Evolutionary conservation across 805 yeast genomes (phyloP).

Genomic region (Wickerhamiella slavikovae): DNA sequence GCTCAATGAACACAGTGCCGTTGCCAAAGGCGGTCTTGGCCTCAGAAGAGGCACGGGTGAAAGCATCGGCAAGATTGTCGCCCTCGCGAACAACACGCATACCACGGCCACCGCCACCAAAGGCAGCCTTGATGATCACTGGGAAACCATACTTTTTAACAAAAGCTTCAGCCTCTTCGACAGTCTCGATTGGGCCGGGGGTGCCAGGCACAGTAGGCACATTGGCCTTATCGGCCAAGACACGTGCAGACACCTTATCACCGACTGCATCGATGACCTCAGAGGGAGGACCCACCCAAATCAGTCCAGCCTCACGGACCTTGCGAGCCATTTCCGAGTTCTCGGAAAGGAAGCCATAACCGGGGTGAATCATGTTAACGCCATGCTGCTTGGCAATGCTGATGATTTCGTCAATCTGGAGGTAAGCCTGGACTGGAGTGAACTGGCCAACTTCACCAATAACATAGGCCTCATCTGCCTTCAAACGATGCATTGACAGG

Average conservation of each 20-base stretch:
- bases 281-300: constrained; percentile 90
- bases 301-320: constrained; percentile 76
- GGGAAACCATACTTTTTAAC: constrained; percentile 81
- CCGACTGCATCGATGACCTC: constrained; percentile 85
- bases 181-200: constrained; percentile 79
- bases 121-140: constrained; percentile 95
- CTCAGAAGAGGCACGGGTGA: constrained; percentile 82
- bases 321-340: constrained; percentile 85
- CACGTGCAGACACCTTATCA: constrained; percentile 90
- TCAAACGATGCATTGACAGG: constrained; percentile 81
- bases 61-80: constrained; percentile 80
- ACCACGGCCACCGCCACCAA: constrained; percentile 99
- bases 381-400: constrained; percentile 57
- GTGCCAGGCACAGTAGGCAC: constrained; percentile 98
- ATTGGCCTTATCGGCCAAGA: constrained; percentile 53
- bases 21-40: constrained; percentile 93
- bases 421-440: constrained; percentile 89
- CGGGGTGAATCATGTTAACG: constrained; percentile 82
- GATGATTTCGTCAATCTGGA: constrained; percentile 89
- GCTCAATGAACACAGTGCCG: constrained; percentile 94
- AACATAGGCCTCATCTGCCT: constrained; percentile 84
- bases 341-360: constrained; percentile 79
- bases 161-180: constrained; percentile 58
- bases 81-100: constrained; percentile 98
- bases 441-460: constrained; percentile 77